phyloP scores from a whole-genome alignment of 2,329 filamentous ascomycete genomes.

The Scopulariopsis brevicaulis region DNA sequence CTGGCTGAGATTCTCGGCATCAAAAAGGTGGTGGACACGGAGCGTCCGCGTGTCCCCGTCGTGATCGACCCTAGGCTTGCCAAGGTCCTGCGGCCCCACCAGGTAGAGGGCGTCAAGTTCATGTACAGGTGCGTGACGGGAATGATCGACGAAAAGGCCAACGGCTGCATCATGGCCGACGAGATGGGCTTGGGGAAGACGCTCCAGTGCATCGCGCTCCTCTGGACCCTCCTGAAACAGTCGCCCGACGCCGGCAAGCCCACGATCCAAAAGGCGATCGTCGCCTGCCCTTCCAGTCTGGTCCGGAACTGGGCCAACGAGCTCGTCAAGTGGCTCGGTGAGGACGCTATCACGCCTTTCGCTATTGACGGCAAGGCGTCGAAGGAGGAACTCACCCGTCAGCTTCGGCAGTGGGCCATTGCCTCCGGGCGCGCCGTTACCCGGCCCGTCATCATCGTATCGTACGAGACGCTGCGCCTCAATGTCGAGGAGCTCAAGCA shows the following conservation, averaged over 20 bases:
- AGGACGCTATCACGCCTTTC: constrained; percentile 84
- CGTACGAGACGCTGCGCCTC: constrained; percentile 87
- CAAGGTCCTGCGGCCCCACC: constrained; percentile 89
- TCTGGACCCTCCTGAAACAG: constrained; percentile 96
- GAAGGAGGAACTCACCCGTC: constrained; percentile 82
- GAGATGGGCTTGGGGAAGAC: constrained; percentile 99
- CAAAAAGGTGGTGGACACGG: constrained; percentile 74
- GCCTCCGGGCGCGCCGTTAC: constrained; percentile 81
- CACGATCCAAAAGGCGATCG: constrained; percentile 92
- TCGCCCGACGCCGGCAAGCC: constrained; percentile 89
- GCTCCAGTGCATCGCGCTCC: constrained; percentile 86
- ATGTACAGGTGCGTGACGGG: constrained; percentile 91
- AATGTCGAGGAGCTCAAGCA: constrained; percentile 86
- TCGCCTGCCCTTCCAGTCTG: constrained; percentile 91
- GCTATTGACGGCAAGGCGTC: constrained; percentile 94
- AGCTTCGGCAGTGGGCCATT: constrained; percentile 91
- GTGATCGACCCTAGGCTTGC: constrained; percentile 86
- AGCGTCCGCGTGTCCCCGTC: constrained; percentile 83
- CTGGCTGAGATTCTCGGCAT: constrained; percentile 89
- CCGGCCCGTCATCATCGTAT: constrained; percentile 90
- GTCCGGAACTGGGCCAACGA: constrained; percentile 99
- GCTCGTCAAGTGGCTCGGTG: constrained; percentile 88
- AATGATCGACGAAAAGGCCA: constrained; percentile 85
- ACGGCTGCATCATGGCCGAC: constrained; percentile 98
- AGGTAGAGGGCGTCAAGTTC: constrained; percentile 96